These are phyloP conservation scores for Rhynchospora tenuis DNA, from an alignment of 176 grass and related monocot species.

Conservation along the genomic window DNA sequence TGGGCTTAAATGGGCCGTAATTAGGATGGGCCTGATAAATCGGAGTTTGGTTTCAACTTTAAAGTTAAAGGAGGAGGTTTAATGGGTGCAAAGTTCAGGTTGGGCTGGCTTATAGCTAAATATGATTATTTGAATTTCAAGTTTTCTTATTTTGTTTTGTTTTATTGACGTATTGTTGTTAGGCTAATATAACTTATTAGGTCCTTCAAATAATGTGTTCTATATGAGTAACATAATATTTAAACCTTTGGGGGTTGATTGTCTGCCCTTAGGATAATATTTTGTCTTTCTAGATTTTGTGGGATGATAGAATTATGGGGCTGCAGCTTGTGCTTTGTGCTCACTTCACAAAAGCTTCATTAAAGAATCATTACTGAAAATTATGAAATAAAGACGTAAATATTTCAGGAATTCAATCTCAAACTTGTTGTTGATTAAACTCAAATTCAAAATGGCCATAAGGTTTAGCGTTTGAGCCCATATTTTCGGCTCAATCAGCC, in stretches of 20 bases:
- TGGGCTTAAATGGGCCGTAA: background rate
- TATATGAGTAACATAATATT: background rate
- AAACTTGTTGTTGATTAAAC: background rate
- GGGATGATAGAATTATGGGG: background rate
- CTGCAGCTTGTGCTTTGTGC: background rate
- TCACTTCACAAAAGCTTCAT: background rate
- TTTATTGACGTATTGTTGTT: background rate
- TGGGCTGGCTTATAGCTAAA: background rate
- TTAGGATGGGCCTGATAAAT: background rate
- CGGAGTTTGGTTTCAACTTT: background rate
- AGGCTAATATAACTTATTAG: conserved; percentile 2
- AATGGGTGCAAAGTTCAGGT: background rate
- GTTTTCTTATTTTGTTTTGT: background rate
- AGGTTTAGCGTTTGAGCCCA: background rate
- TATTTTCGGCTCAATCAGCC: background rate
- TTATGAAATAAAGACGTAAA: background rate
- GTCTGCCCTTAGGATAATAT: background rate
- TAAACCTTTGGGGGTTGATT: background rate
- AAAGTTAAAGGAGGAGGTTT: background rate
- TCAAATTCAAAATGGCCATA: background rate
- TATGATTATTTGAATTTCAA: background rate
- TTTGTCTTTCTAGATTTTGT: background rate
- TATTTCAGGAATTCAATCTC: background rate
- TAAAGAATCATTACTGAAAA: background rate
- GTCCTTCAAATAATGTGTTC: background rate